A percentile compares a stretch with the other conserved stretches of the same genome.
These are phyloP conservation scores for Hemileia vastatrix DNA, from an alignment of 1,284 basidiomycete species.

Conservation along the genomic window DNA sequence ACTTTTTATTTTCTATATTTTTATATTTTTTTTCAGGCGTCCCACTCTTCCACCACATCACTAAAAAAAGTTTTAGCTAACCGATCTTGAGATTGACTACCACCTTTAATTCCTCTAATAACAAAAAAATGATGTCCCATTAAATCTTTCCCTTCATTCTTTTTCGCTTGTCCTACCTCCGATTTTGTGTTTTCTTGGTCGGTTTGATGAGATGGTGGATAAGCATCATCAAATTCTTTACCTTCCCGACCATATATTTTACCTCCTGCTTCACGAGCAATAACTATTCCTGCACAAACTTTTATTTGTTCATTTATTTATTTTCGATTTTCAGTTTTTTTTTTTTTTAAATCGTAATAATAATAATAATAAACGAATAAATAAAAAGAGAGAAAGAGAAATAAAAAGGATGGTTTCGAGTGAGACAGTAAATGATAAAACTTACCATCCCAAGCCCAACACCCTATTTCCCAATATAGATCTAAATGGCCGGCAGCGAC, in stretches of 20 bases:
- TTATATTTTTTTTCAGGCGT: too few species aligned
- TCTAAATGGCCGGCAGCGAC: constrained; percentile 38
- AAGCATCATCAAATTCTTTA: constrained; percentile 21
- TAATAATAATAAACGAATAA: background rate
- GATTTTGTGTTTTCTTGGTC: background rate
- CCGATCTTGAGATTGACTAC: constrained; percentile 15
- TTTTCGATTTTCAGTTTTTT: too few species aligned
- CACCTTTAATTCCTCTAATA: constrained; percentile 14
- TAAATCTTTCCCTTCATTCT: constrained; percentile 30
- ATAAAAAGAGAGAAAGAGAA: background rate
- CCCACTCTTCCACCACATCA: constrained; percentile 15
- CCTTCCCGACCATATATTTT: constrained; percentile 52
- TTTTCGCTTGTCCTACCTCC: constrained; percentile 30
- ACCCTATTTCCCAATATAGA: constrained; percentile 43
- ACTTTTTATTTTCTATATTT: too few species aligned
- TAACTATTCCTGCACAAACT: constrained; percentile 71
- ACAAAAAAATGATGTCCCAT: constrained; percentile 36
- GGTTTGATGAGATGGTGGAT: background rate
- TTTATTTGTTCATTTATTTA: constrained; percentile 30
- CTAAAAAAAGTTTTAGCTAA: constrained; percentile 12
- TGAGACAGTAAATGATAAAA: too few species aligned
- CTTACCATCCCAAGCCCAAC: constrained; percentile 36
- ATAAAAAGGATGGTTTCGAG: background rate
- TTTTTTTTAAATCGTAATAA: too few species aligned
- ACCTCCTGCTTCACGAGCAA: constrained; percentile 80